Evolutionary conservation across 1,284 basidiomycete genomes (phyloP), one percentile per base, ranked within the genome.

Genomic region (Fomitopsis pinicola): DNA sequence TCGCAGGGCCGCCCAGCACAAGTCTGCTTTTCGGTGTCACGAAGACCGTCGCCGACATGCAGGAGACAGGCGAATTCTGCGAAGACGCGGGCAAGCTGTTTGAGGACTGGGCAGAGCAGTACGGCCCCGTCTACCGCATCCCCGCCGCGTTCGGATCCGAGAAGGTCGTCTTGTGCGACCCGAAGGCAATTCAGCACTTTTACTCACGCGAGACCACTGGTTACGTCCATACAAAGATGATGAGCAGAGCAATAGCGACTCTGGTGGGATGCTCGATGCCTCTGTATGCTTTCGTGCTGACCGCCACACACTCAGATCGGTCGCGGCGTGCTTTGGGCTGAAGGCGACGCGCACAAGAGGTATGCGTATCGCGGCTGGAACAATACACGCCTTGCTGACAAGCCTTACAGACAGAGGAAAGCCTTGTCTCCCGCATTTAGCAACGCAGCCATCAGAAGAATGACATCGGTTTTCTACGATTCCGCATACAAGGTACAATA

Each of bases 161-260:
- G 8, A 71, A 69, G 22, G 71, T 86, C 22, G 68, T 83, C 3
- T 71, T 87, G 12, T 76, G 76, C 45, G 86, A 87, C 64, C 80
- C 83, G 0, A 84, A 80, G 65, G 85, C 85, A 0, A 72, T 82
- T 36, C 72, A 78, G 0, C 82, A 86, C 62, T 79, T 84, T 59
- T 83, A 80, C 63, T 73, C 76, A 0, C 76, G 73, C 59, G 84
- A 85, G 57, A 80, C 82, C 0, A 78, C 75, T 61, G 77, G 72
- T 0, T 87, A 86, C 62, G 72, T 78, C 6, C 76, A 69, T 54
- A 68, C 66, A 12, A 61, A 45, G n/a, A 58, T 67, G 6, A 40
- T 63, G 5, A 78, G 76, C 59, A 62, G 71, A 2, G 73, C 80
- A 28, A 73, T 84, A 19, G 77, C 77, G 56, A 74, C 71, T 52